phyloP scores from a whole-genome alignment of 805 yeast genomes.

The Wickerhamiella sorbophila region DNA sequence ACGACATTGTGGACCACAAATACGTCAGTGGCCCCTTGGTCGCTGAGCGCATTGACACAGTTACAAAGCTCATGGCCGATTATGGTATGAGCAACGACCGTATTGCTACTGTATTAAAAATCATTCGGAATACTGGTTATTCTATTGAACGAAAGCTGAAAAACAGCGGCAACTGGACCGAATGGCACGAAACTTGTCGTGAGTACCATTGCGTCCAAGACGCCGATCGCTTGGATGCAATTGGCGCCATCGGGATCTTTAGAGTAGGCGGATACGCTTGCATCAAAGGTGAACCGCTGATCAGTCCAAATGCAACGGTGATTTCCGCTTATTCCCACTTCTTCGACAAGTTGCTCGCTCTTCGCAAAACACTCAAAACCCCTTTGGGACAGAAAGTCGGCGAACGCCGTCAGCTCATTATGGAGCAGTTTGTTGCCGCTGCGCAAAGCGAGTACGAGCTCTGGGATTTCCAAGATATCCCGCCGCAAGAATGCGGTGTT shows the following conservation, averaged over 20 bases:
- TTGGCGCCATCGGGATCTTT: slow-evolving; percentile 26
- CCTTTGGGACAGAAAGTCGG: slow-evolving; percentile 16
- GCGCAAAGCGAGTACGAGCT: slow-evolving; percentile 10
- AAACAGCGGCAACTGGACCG: slow-evolving; percentile 17
- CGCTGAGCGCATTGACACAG: slow-evolving; percentile 9
- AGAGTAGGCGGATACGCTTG: slow-evolving; percentile 25
- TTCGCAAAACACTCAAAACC: slow-evolving; percentile 21
- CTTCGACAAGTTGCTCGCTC: slow-evolving; percentile 22
- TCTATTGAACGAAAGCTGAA: slow-evolving; percentile 18
- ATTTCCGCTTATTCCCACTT: slow-evolving; percentile 22
- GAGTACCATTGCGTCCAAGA: slow-evolving; percentile 27
- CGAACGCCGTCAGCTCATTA: slow-evolving; percentile 13
- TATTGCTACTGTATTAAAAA: slow-evolving; percentile 12
- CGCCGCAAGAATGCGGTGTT: background rate
- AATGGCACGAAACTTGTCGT: slow-evolving; percentile 22
- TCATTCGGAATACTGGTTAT: slow-evolving; percentile 20
- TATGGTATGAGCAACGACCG: slow-evolving; percentile 12
- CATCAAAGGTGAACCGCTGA: slow-evolving; percentile 19
- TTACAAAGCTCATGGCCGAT: slow-evolving; percentile 7
- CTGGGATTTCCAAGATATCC: slow-evolving; percentile 1
- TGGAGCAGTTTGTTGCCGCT: slow-evolving; percentile 13
- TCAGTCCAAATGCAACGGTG: slow-evolving; percentile 8
- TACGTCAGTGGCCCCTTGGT: slow-evolving; percentile 12
- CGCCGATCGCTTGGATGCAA: slow-evolving; percentile 31
- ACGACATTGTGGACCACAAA: slow-evolving; percentile 24